Conservation (phyloP, 129 eudicot genomes). For the Centrapalus pauciflorus region DNA sequence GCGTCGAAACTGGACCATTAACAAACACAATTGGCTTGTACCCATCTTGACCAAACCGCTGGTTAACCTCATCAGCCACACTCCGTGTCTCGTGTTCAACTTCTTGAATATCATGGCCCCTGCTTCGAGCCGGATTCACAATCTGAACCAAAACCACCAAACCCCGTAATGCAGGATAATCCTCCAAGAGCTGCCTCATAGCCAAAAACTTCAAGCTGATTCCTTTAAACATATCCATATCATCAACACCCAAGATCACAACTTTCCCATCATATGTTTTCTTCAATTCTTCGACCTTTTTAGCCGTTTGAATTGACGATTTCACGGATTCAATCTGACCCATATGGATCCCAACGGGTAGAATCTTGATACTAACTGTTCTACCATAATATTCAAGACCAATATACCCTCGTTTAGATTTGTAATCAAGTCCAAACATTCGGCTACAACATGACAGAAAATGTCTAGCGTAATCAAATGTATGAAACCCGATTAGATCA, state of each 20-base stretch:
- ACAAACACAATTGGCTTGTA: conserved; percentile 78
- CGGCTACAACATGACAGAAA: conserved; percentile 85
- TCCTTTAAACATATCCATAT: conserved; percentile 90
- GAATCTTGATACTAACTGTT: conserved; percentile 72
- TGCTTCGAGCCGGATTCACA: conserved; percentile 72
- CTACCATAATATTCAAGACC: conserved; percentile 89
- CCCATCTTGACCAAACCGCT: conserved; percentile 46
- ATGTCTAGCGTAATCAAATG: conserved; percentile 96
- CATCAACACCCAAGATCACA: conserved; percentile 91
- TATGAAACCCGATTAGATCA: conserved; percentile 89
- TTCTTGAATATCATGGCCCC: conserved; percentile 69
- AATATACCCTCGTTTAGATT: conserved; percentile 83
- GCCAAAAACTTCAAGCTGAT: conserved; percentile 84
- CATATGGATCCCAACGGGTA: conserved; percentile 90
- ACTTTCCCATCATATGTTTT: conserved; percentile 46
- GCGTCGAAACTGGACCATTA: conserved; percentile 62
- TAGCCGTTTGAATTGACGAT: conserved; percentile 36
- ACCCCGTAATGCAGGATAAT: conserved; percentile 48
- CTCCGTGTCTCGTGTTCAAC: conserved; percentile 49
- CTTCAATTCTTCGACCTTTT: conserved; percentile 49
- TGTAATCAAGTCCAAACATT: conserved; percentile 83
- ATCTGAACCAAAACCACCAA: conserved; percentile 76
- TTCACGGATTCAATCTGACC: conserved; percentile 63
- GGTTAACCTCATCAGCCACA: conserved; percentile 57
- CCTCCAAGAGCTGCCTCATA: conserved; percentile 64